Percentiles rank a stretch among this genome's conserved stretches.
Evolutionary conservation across 192 early-diverging fungal species (phyloP).

Genomic region (Geosiphon pyriformis): DNA sequence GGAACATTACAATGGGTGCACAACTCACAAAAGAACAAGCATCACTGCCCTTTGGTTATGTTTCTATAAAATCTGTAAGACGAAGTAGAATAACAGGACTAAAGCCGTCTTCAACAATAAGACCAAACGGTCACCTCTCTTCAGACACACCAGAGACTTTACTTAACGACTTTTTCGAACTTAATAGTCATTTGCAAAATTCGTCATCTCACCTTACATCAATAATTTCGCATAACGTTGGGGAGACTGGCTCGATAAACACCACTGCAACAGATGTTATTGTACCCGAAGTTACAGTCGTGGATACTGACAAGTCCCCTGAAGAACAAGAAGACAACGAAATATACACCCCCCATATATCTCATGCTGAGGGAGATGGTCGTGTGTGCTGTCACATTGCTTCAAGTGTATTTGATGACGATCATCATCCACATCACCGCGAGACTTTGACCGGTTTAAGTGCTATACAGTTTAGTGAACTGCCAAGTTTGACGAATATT

Average conservation of each 20-base stretch:
- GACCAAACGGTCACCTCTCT: conserved; percentile 5
- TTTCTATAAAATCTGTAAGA: neutral
- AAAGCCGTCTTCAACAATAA: conserved; percentile 10
- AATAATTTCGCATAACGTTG: neutral
- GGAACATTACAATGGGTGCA: conserved; percentile 19
- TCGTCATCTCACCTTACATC: neutral
- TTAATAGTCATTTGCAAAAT: conserved; percentile 4
- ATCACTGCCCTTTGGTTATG: conserved; percentile 14
- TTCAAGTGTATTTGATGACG: conserved; percentile 20
- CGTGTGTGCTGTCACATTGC: neutral
- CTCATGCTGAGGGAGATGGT: neutral
- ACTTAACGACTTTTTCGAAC: conserved; percentile 2
- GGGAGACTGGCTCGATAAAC: conserved; percentile 12
- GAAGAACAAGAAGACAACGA: neutral
- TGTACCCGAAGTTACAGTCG: neutral
- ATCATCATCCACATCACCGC: neutral
- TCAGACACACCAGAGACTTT: neutral
- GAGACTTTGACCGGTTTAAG: conserved; percentile 24
- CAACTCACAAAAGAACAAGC: conserved; percentile 26
- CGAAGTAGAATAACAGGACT: neutral
- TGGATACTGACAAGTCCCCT: conserved; percentile 3
- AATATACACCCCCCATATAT: neutral
- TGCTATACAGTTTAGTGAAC: conserved; percentile 33
- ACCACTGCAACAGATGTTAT: conserved; percentile 3
- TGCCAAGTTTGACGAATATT: conserved; percentile 44